Evolutionary conservation across 2,329 filamentous ascomycete genomes (phyloP).

Genomic region (Xylariaceae sp.): DNA sequence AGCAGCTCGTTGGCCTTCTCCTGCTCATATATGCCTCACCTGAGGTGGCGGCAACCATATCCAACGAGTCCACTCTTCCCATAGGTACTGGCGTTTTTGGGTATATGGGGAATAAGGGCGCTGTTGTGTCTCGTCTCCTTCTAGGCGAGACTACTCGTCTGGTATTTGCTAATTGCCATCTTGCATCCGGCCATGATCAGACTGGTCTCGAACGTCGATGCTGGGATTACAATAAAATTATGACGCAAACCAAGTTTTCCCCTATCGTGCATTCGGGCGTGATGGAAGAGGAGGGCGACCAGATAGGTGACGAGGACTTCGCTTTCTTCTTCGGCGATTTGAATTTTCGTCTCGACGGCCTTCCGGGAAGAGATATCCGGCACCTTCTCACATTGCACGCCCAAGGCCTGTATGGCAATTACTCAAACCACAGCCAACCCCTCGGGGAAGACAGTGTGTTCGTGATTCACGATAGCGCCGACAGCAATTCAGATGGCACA

Average conservation of each 20-base stretch:
- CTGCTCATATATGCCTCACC: constrained; percentile 82
- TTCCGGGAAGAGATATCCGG: constrained; percentile 86
- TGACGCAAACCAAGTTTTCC: constrained; percentile 69
- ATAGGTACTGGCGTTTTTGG: constrained; percentile 88
- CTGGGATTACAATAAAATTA: constrained; percentile 82
- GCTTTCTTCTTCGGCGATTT: constrained; percentile 95
- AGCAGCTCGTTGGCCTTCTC: constrained; percentile 81
- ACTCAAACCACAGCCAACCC: constrained; percentile 35
- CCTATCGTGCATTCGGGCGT: constrained; percentile 63
- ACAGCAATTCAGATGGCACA: constrained; percentile 37
- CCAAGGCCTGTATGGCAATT: constrained; percentile 65
- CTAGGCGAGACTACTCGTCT: constrained; percentile 85
- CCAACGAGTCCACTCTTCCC: constrained; percentile 72
- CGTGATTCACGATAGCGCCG: constrained; percentile 44
- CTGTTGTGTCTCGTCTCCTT: constrained; percentile 72
- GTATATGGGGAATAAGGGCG: constrained; percentile 95
- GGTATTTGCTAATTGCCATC: constrained; percentile 86
- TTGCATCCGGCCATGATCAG: constrained; percentile 80
- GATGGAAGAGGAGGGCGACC: constrained; percentile 58
- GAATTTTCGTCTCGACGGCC: constrained; percentile 84
- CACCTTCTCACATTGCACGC: constrained; percentile 78
- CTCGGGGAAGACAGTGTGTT: constrained; percentile 48
- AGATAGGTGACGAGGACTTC: constrained; percentile 85
- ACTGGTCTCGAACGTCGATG: constrained; percentile 74
- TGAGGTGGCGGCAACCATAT: constrained; percentile 65